Evolutionary conservation across 805 yeast species (phyloP).

Genomic region (Naumovozyma dairenensis): DNA sequence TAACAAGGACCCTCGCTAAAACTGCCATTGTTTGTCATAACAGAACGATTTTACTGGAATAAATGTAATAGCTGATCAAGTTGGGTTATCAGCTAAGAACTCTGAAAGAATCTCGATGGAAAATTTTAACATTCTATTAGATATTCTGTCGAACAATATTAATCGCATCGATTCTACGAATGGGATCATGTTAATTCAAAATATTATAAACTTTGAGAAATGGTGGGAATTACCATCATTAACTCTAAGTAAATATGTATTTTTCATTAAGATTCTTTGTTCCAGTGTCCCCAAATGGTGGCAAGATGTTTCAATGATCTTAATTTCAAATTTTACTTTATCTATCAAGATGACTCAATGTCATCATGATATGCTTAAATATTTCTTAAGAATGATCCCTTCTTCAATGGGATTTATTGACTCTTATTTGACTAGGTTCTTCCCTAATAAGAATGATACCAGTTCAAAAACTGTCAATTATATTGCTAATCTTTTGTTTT

Average conservation of each 20-base stretch:
- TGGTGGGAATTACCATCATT: slow-evolving; percentile 46
- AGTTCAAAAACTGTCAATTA: slow-evolving; percentile 49
- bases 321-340: slow-evolving; percentile 52
- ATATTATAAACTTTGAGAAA: slow-evolving; percentile 47
- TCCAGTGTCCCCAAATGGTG: slow-evolving; percentile 87
- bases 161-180: slow-evolving; percentile 49
- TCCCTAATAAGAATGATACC: slow-evolving; percentile 72
- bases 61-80: slow-evolving; percentile 49
- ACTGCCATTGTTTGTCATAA: slow-evolving; percentile 3
- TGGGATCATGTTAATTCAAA: slow-evolving; percentile 44
- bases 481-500: slow-evolving; percentile 48
- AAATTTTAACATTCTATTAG: slow-evolving; percentile 47
- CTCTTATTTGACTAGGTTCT: slow-evolving; percentile 43
- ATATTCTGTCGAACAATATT: slow-evolving; percentile 51
- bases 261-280: slow-evolving; percentile 67
- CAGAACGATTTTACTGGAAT: slow-evolving; percentile 45
- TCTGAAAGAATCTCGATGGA: slow-evolving; percentile 44
- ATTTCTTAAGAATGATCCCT: slow-evolving; percentile 66
- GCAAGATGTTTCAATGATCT: slow-evolving; percentile 62
- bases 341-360: slow-evolving; percentile 28
- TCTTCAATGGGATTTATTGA: slow-evolving; percentile 65
- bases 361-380: slow-evolving; percentile 57
- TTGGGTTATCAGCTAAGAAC: slow-evolving; percentile 42
- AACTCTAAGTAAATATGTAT: slow-evolving; percentile 49
- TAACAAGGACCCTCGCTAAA: slow-evolving; percentile 9